Percentiles rank a stretch among this genome's conserved stretches.
These are phyloP conservation scores for Colletotrichum plurivorum DNA, from an alignment of 2,329 filamentous ascomycete genomes.

Conservation along the genomic window DNA sequence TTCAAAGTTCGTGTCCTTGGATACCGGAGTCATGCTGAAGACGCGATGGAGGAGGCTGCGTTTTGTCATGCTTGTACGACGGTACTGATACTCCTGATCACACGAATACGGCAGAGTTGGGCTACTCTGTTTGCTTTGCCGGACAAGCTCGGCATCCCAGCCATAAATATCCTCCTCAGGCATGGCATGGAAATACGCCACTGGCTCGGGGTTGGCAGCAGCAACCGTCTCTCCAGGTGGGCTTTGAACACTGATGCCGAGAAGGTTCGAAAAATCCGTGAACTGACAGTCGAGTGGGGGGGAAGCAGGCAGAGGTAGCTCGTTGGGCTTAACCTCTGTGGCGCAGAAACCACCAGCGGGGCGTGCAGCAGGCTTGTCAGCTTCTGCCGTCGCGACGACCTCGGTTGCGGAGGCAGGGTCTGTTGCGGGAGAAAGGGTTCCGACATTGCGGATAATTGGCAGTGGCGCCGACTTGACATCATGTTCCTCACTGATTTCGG, in stretches of 20 bases:
- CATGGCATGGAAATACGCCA: constrained; percentile 45
- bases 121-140: constrained; percentile 41
- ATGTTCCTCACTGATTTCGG: constrained; percentile 36
- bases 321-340: not conserved
- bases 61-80: constrained; percentile 46
- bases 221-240: constrained; percentile 47
- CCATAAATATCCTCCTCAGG: constrained; percentile 63
- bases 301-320: constrained; percentile 13
- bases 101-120: not conserved
- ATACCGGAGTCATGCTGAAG: constrained; percentile 47
- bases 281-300: constrained; percentile 39
- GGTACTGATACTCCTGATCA: constrained; percentile 46
- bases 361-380: not conserved
- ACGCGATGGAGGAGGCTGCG: constrained; percentile 58
- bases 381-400: not conserved
- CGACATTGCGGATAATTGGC: constrained; percentile 40
- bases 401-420: not conserved
- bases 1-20: constrained; percentile 31
- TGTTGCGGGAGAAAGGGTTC: not conserved
- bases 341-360: not conserved
- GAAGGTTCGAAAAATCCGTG: constrained; percentile 55
- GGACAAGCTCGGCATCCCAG: constrained; percentile 66
- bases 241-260: constrained; percentile 50
- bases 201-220: constrained; percentile 48
- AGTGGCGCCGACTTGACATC: constrained; percentile 36